Evolutionary conservation across 306 rosid species (phyloP), one percentile per base, ranked within the genome.

Genomic region (Gleditsia sinensis): DNA sequence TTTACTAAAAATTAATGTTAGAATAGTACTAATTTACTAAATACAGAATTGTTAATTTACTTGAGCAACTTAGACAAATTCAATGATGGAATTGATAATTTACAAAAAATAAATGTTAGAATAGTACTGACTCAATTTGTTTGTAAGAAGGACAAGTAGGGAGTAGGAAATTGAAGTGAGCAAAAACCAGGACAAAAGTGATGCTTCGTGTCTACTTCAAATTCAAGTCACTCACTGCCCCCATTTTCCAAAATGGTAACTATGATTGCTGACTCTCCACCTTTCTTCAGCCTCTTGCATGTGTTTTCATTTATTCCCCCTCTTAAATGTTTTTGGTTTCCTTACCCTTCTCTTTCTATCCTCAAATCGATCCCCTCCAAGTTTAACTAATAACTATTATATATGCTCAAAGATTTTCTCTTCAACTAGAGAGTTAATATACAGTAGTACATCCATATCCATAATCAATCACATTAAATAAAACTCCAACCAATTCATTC

Each of bases 241-340:
- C 33, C 7, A 32, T 11, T 25, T 27, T 17, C 36, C 37, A 10
- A 1, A 27, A 12, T 56, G 20, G 7, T 30, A 62, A 62, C 11
- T 0, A 19, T 62, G 61, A 14, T 68, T 74, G 42, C 78, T 82
- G 45, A 74, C 65, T 46, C 33, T 19, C 11, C 60, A 27, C 17
- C 67, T 58, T 37, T 39, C 54, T 55, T 63, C 62, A 74, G 67
- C 75, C 5, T 54, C 45, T 12, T 64, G 20, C 81, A 55, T 39
- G 78, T 74, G 81, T 82, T 65, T 63, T 58, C 83, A 64, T 75
- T 78, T 78, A 78, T 63, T 66, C 40, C 37, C 28, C 1, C 69
- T 32, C 3, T 57, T 51, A 19, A 65, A 64, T 51, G 51, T 81
- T 67, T 46, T 62, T n/a, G n/a, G n/a, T 68, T 61, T 53, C 36